These are phyloP conservation scores for Coniferiporia sulphurascens DNA, from an alignment of 1,284 basidiomycete genomes.

Conservation along the genomic window DNA sequence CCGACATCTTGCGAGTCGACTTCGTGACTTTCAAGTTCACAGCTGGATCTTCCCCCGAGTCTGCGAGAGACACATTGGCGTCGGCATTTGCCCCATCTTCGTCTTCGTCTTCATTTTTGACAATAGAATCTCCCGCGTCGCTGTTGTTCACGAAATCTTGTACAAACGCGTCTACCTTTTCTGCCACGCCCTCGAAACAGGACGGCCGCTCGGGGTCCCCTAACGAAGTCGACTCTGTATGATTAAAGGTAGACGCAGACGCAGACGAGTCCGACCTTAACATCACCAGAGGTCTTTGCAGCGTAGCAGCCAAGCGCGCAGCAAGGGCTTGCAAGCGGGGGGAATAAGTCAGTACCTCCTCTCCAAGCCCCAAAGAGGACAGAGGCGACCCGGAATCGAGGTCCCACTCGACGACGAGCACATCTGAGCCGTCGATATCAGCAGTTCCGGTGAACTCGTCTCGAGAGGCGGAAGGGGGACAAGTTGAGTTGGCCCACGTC, in stretches of 20 bases:
- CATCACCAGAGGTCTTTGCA: neutral
- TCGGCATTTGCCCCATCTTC: no score
- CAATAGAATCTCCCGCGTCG: no score
- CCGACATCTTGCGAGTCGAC: no score
- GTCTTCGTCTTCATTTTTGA: no score
- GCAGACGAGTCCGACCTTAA: neutral
- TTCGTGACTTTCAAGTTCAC: no score
- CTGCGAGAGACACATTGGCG: no score
- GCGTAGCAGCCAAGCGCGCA: neutral
- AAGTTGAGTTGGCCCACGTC: neutral
- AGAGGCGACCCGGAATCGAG: neutral
- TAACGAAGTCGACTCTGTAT: no score
- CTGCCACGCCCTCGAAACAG: no score
- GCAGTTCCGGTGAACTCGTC: neutral
- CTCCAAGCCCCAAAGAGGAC: neutral
- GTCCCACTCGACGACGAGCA: constrained; percentile 9
- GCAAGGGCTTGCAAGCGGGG: constrained; percentile 1
- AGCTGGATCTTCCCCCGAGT: no score
- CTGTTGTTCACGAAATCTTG: no score
- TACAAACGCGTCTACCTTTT: no score
- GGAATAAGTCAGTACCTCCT: neutral
- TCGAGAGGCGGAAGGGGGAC: neutral
- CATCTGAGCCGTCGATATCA: neutral
- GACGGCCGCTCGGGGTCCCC: no score
- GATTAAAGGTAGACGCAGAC: neutral